Conservation (phyloP, 73 alveolate species). For the Urostyla sp. region DNA sequence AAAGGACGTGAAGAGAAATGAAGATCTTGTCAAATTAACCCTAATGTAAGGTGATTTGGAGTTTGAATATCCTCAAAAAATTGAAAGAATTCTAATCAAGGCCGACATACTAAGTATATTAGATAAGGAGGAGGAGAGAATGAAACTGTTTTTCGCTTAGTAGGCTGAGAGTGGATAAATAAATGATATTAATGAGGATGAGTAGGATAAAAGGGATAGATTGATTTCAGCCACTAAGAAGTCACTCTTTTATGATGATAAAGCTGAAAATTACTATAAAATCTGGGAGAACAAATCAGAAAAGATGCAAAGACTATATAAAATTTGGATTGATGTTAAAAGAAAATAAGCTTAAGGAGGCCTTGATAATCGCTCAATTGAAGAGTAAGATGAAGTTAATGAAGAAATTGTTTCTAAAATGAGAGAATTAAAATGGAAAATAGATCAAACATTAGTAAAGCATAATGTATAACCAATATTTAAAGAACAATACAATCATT, state of each 20-base stretch:
- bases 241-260: constrained; percentile 67
- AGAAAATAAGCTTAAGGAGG: constrained; percentile 50
- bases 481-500: constrained; percentile 33
- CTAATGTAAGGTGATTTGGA: constrained; percentile 59
- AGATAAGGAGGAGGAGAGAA: constrained; percentile 60
- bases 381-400: constrained; percentile 52
- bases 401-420: constrained; percentile 48
- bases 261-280: constrained; percentile 35
- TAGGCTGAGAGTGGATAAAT: no score
- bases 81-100: constrained; percentile 51
- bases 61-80: constrained; percentile 68
- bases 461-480: constrained; percentile 61
- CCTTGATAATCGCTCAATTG: constrained; percentile 47
- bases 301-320: constrained; percentile 48
- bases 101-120: constrained; percentile 53
- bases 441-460: constrained; percentile 63
- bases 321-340: constrained; percentile 66
- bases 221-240: no score
- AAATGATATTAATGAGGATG: no score
- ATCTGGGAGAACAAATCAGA: constrained; percentile 64
- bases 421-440: constrained; percentile 57
- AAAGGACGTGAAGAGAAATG: constrained; percentile 43
- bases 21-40: constrained; percentile 52
- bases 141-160: constrained; percentile 9
- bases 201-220: no score